These are phyloP conservation scores for Leishmania mexicana DNA, from an alignment of 208 protist genomes.

Conservation along the genomic window DNA sequence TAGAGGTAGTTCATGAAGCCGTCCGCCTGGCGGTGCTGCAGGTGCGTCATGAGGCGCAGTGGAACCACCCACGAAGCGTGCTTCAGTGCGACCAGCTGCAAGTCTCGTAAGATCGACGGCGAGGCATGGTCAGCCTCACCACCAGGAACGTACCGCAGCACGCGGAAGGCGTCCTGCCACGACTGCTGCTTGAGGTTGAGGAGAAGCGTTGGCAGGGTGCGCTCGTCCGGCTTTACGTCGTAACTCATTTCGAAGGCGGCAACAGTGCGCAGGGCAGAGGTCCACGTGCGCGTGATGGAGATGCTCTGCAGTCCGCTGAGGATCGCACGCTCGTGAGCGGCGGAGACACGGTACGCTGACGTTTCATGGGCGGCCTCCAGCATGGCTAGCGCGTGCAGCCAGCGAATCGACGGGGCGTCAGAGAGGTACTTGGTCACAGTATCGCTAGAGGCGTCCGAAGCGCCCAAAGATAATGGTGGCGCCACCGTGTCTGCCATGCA, in stretches of 20 bases:
- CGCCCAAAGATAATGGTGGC: background rate
- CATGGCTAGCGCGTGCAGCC: conserved; percentile 48
- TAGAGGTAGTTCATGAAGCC: conserved; percentile 84
- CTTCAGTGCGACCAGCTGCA: conserved; percentile 76
- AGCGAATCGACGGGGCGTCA: conserved; percentile 36
- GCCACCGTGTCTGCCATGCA: conserved; percentile 41
- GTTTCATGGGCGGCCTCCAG: conserved; percentile 27
- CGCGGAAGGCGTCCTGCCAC: conserved; percentile 74
- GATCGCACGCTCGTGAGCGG: conserved; percentile 57
- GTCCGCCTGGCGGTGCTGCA: conserved; percentile 31
- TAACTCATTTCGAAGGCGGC: conserved; percentile 35
- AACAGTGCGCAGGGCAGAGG: conserved; percentile 45
- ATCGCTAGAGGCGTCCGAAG: background rate
- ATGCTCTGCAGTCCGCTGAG: conserved; percentile 75
- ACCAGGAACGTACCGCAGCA: conserved; percentile 45
- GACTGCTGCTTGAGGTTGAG: conserved; percentile 64
- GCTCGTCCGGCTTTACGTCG: conserved; percentile 47
- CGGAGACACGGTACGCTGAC: conserved; percentile 43
- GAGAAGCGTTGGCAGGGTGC: conserved; percentile 51
- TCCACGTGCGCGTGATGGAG: conserved; percentile 59
- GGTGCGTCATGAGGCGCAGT: conserved; percentile 32
- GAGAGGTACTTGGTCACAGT: conserved; percentile 22
- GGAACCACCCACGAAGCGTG: conserved; percentile 67
- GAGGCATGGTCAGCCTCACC: conserved; percentile 9
- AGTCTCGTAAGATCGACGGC: conserved; percentile 47